Conservation (phyloP, 345 rosid genomes). For the Excoecaria agallocha region DNA sequence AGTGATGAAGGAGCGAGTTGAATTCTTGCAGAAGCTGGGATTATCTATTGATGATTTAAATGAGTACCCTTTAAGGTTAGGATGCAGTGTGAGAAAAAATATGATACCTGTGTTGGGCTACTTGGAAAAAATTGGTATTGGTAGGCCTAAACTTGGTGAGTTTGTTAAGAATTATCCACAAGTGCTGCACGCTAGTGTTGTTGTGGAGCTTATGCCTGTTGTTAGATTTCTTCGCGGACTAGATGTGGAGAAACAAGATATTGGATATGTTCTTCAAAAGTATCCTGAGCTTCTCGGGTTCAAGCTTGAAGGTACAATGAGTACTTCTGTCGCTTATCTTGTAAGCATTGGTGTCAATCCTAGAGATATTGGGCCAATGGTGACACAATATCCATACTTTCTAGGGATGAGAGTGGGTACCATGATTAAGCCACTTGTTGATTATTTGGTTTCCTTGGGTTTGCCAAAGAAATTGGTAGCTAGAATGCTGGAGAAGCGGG, state of each 20-base stretch:
- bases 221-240: conserved; percentile 83
- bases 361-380: conserved; percentile 94
- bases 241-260: conserved; percentile 83
- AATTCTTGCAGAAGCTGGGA: conserved; percentile 77
- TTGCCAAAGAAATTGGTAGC: conserved; percentile 75
- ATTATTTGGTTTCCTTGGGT: conserved; percentile 67
- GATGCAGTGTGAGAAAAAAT: conserved; percentile 85
- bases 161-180: conserved; percentile 80
- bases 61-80: conserved; percentile 76
- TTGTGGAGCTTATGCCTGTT: conserved; percentile 91
- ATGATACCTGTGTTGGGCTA: conserved; percentile 88
- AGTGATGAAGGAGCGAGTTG: conserved; percentile 85
- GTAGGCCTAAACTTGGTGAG: conserved; percentile 71
- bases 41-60: conserved; percentile 75
- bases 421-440: conserved; percentile 73
- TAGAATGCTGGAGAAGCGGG: conserved; percentile 85
- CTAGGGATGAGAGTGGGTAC: conserved; percentile 96
- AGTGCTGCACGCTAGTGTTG: conserved; percentile 75
- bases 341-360: conserved; percentile 89
- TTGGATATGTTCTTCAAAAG: conserved; percentile 74
- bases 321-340: conserved; percentile 87
- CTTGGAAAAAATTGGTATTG: conserved; percentile 72
- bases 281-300: conserved; percentile 91
- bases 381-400: conserved; percentile 80
- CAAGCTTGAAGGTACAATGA: conserved; percentile 92